Conservation (phyloP, 495 filamentous ascomycete species). For the Aspergillus asperescens region DNA sequence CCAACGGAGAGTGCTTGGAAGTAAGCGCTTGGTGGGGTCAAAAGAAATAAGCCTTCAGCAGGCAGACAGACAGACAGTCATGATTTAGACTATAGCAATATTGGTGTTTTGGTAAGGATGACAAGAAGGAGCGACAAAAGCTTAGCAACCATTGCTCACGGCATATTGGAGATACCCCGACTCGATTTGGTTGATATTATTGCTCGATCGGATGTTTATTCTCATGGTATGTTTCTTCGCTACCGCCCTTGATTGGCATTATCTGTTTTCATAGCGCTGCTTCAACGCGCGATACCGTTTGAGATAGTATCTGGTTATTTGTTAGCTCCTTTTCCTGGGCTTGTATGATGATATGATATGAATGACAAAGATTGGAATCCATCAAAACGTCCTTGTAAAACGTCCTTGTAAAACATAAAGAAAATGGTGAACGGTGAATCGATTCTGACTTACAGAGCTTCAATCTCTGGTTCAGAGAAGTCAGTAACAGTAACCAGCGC, state of each 20-base stretch:
- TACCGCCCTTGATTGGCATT: slow-evolving; percentile 16
- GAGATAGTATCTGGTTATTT: slow-evolving; percentile 71
- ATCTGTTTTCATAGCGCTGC: slow-evolving; percentile 65
- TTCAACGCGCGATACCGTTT: slow-evolving; percentile 87
- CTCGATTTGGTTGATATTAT: slow-evolving; percentile 16
- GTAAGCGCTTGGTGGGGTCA: slow-evolving; percentile 91
- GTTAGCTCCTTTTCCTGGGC: slow-evolving; percentile 12
- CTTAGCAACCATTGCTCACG: slow-evolving; percentile 34
- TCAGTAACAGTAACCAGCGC: slow-evolving; percentile 1
- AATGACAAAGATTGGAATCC: slow-evolving; percentile 8
- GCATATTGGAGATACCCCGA: slow-evolving; percentile 46
- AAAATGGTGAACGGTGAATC: background rate
- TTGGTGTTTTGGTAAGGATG: slow-evolving; percentile 18
- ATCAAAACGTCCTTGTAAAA: no score
- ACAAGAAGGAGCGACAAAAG: slow-evolving; percentile 22
- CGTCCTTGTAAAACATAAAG: background rate
- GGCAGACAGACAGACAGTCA: slow-evolving; percentile 12
- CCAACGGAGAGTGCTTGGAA: slow-evolving; percentile 86
- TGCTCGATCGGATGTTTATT: slow-evolving; percentile 25
- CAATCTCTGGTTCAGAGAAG: slow-evolving; percentile 58
- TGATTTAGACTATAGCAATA: slow-evolving; percentile 14
- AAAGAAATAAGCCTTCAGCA: slow-evolving; percentile 46
- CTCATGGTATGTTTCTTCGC: slow-evolving; percentile 12
- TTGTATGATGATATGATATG: slow-evolving; percentile 24
- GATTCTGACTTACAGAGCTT: slow-evolving; percentile 66